Percentiles rank a stretch among this genome's conserved stretches.
Conservation (phyloP, 768 basidiomycete genomes). For the Leccinum olivaceopallidum region DNA sequence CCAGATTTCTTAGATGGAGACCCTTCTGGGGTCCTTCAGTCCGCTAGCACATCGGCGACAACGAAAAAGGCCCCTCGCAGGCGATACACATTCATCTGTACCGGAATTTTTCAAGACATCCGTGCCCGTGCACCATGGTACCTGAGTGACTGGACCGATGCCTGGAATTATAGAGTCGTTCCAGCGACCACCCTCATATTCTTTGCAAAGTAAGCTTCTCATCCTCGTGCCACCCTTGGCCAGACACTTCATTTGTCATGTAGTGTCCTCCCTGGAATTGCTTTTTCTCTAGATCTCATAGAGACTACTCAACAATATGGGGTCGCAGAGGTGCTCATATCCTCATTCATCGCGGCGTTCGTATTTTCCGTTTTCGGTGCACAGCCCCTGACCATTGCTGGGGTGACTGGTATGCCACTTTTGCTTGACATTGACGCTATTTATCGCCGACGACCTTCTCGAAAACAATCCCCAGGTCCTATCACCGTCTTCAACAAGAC, state of each 20-base stretch:
- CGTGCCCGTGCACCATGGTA: conserved; percentile 77
- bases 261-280: conserved; percentile 89
- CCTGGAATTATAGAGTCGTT: conserved; percentile 88
- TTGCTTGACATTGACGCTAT: neutral
- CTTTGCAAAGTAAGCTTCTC: conserved; percentile 68
- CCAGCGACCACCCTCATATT: conserved; percentile 86
- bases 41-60: conserved; percentile 5
- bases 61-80: neutral
- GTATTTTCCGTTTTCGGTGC: conserved; percentile 85
- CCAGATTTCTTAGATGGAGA: neutral
- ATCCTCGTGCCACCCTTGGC: neutral
- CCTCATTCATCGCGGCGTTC: conserved; percentile 88
- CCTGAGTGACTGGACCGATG: conserved; percentile 84
- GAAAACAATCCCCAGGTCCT: conserved; percentile 51
- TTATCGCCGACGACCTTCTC: neutral
- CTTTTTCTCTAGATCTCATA: conserved; percentile 90
- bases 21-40: neutral
- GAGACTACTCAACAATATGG: conserved; percentile 90
- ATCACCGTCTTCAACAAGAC: conserved; percentile 94
- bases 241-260: neutral
- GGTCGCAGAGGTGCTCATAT: conserved; percentile 80
- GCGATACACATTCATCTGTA: conserved; percentile 32
- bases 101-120: conserved; percentile 74
- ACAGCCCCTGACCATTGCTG: conserved; percentile 90
- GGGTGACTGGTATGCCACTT: conserved; percentile 68